These are phyloP conservation scores for Medicago lupulina DNA, from an alignment of 306 rosid genomes.

Conservation along the genomic window DNA sequence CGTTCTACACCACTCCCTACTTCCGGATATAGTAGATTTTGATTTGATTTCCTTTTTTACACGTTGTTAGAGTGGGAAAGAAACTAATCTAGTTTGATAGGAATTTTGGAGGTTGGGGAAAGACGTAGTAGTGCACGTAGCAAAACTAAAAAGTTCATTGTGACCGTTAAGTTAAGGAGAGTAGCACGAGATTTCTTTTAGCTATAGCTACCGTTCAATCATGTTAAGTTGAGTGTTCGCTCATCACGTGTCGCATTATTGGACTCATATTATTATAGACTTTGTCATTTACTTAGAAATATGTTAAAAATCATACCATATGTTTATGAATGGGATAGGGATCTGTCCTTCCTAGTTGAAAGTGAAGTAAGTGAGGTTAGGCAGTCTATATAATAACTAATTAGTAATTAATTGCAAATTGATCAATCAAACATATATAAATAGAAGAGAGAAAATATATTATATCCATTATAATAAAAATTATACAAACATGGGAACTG, in stretches of 20 bases:
- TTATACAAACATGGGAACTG: slow-evolving; percentile 32
- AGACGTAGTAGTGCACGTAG: neutral
- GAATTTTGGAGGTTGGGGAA: neutral
- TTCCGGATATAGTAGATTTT: too few species aligned
- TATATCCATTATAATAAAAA: neutral
- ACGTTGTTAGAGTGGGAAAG: too few species aligned
- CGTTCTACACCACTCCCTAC: too few species aligned
- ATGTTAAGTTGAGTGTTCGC: neutral
- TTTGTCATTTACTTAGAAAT: neutral
- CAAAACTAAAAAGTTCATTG: neutral
- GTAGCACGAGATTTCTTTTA: neutral
- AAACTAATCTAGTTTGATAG: too few species aligned
- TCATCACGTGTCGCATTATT: neutral
- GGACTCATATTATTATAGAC: neutral
- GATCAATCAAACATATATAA: neutral
- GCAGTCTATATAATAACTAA: too few species aligned
- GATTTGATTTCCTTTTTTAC: too few species aligned
- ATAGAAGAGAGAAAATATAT: neutral
- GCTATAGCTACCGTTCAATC: neutral
- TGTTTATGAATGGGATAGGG: too few species aligned
- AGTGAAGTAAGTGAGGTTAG: neutral
- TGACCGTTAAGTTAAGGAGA: too few species aligned
- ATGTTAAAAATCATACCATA: too few species aligned
- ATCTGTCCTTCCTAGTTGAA: neutral
- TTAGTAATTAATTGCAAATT: too few species aligned